A percentile compares a stretch with the other conserved stretches of the same genome.
phyloP scores from a whole-genome alignment of 75 land plant genomes.

The Pseudotsuga menziesii region DNA sequence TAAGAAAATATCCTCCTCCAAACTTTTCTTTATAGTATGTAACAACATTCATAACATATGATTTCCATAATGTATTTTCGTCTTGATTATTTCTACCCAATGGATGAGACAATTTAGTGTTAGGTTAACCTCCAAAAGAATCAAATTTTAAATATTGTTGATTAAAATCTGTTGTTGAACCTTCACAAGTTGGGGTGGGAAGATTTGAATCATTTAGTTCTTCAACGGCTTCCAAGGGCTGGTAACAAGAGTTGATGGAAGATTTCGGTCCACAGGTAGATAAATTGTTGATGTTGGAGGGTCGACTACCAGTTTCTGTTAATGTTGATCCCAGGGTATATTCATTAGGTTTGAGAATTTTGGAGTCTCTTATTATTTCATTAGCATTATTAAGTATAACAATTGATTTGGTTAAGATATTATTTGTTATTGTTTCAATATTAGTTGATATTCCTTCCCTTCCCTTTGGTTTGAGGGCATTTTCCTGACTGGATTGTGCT shows the following conservation, averaged over 20 bases:
- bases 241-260: conserved; percentile 5
- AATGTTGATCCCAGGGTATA: background rate
- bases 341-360: conserved; percentile 9
- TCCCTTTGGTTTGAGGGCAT: conserved; percentile 1
- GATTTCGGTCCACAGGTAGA: conserved; percentile 14
- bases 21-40: conserved; percentile 58
- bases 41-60: conserved; percentile 58
- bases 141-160: background rate
- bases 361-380: background rate
- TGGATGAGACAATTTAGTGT: conserved; percentile 5
- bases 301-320: conserved; percentile 3
- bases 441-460: conserved; percentile 9
- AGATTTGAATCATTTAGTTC: conserved; percentile 46
- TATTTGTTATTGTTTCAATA: background rate
- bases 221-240: conserved; percentile 32
- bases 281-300: conserved; percentile 1
- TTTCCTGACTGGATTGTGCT: background rate
- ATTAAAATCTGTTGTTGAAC: background rate
- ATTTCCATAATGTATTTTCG: conserved; percentile 11
- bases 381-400: background rate
- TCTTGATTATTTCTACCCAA: background rate
- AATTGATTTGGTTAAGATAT: conserved; percentile 5
- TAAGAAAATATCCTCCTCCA: background rate
- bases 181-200: conserved; percentile 49
- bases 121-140: background rate